Percentiles rank a stretch among this genome's conserved stretches.
Conservation (phyloP, 2,329 filamentous ascomycete genomes). For the Juglanconis juglandina region DNA sequence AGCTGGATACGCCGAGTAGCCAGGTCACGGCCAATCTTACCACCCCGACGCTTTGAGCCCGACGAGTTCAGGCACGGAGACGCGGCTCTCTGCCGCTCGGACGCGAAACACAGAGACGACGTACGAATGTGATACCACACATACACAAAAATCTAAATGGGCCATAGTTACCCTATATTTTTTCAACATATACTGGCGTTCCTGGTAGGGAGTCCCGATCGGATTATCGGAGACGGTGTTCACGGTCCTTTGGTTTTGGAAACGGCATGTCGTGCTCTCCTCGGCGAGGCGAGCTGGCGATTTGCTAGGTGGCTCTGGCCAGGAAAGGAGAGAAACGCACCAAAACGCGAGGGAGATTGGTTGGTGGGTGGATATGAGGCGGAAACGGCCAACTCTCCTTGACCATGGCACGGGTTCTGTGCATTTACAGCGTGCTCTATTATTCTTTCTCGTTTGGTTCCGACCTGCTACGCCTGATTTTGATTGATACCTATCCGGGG, state of each 20-base stretch:
- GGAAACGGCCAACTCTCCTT: not conserved
- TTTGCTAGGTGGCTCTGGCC: not conserved
- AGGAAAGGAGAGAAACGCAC: not conserved
- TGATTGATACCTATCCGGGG: not conserved
- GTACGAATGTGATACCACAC: slow-evolving; percentile 14
- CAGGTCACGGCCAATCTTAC: slow-evolving; percentile 15
- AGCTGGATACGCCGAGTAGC: slow-evolving; percentile 3
- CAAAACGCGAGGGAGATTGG: not conserved
- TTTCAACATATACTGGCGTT: slow-evolving; percentile 15
- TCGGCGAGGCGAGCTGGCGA: not conserved
- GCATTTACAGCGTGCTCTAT: slow-evolving; percentile 13
- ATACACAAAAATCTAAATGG: slow-evolving; percentile 4
- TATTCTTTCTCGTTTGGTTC: not conserved
- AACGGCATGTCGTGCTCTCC: not conserved
- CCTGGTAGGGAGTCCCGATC: slow-evolving; percentile 7
- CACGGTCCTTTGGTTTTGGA: slow-evolving; percentile 9
- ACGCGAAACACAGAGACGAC: slow-evolving; percentile 17
- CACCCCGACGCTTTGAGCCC: slow-evolving; percentile 10
- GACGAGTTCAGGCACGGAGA: slow-evolving; percentile 5
- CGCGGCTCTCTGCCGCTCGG: slow-evolving; percentile 14
- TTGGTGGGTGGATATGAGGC: not conserved
- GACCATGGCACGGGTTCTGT: slow-evolving; percentile 4
- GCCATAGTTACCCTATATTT: not conserved
- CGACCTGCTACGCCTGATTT: not conserved
- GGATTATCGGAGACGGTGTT: slow-evolving; percentile 9